Evolutionary conservation across 495 filamentous ascomycete species (phyloP).

Genomic region (Aspergillus bertholletiae): DNA sequence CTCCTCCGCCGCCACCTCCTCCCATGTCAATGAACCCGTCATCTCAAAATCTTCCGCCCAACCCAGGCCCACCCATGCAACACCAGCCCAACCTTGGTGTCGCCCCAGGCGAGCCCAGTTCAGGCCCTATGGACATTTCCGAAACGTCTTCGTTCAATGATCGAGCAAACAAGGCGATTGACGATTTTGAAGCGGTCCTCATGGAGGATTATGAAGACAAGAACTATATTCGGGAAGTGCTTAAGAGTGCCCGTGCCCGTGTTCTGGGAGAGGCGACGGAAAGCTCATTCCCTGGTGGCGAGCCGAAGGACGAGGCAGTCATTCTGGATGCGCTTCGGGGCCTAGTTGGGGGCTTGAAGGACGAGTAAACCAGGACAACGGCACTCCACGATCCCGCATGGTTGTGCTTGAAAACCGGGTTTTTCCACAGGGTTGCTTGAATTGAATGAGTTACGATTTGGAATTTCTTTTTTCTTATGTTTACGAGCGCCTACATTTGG

Average conservation of each 20-base stretch:
- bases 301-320: constrained; percentile 45
- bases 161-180: constrained; percentile 46
- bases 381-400: neutral
- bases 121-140: constrained; percentile 43
- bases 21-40: constrained; percentile 20
- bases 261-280: constrained; percentile 38
- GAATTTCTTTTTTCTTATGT: constrained; percentile 20
- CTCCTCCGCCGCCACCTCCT: constrained; percentile 19
- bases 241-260: constrained; percentile 47
- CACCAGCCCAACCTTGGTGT: constrained; percentile 19
- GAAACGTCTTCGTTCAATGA: constrained; percentile 44
- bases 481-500: constrained; percentile 13
- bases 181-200: constrained; percentile 46
- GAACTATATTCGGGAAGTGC: constrained; percentile 48
- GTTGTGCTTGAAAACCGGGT: neutral
- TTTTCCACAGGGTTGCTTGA: neutral
- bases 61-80: constrained; percentile 21
- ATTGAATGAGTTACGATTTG: constrained; percentile 20
- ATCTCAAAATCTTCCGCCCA: constrained; percentile 24
- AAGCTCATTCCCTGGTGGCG: constrained; percentile 46
- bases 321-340: constrained; percentile 42
- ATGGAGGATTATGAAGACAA: constrained; percentile 50
- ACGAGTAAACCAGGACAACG: constrained; percentile 18
- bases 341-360: constrained; percentile 41
- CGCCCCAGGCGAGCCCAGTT: constrained; percentile 43